phyloP scores from a whole-genome alignment of 306 rosid genomes.

The Mimosa pudica region DNA sequence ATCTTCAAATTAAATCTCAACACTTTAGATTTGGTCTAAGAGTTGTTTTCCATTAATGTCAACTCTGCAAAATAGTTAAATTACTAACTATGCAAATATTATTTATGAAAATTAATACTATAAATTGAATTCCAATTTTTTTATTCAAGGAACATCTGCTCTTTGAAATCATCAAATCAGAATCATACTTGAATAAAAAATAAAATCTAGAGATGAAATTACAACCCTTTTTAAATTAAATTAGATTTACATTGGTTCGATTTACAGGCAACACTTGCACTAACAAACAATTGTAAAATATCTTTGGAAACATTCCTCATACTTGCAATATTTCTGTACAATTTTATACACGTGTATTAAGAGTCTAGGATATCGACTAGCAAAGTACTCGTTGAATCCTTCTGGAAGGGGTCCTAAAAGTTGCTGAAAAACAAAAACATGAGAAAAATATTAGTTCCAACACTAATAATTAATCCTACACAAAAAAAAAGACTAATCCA shows the following conservation, averaged over 20 bases:
- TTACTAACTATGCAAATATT: too few relatives aligned
- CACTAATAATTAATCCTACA: background rate
- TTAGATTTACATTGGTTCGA: background rate
- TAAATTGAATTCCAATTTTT: too few relatives aligned
- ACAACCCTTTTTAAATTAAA: background rate
- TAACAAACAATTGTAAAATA: slow-evolving; percentile 46
- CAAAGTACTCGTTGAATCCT: slow-evolving; percentile 61
- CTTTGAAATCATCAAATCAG: background rate
- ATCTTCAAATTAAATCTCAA: background rate
- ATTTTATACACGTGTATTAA: slow-evolving; percentile 64
- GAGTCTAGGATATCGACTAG: slow-evolving; percentile 66
- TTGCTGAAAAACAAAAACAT: slow-evolving; percentile 36
- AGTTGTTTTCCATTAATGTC: too few relatives aligned
- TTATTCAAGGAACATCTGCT: too few relatives aligned
- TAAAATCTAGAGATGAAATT: background rate
- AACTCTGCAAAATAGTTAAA: too few relatives aligned
- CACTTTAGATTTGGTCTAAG: too few relatives aligned
- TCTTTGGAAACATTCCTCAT: slow-evolving; percentile 55
- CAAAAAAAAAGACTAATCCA: background rate
- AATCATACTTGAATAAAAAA: background rate
- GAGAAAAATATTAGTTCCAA: slow-evolving; percentile 17
- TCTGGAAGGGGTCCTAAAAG: slow-evolving; percentile 66
- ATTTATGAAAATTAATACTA: too few relatives aligned
- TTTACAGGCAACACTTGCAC: background rate
- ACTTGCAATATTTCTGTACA: slow-evolving; percentile 47